Percentiles rank a stretch among this genome's conserved stretches.
These are phyloP conservation scores for Cicer bijugum DNA, from an alignment of 306 rosid genomes.

Conservation along the genomic window DNA sequence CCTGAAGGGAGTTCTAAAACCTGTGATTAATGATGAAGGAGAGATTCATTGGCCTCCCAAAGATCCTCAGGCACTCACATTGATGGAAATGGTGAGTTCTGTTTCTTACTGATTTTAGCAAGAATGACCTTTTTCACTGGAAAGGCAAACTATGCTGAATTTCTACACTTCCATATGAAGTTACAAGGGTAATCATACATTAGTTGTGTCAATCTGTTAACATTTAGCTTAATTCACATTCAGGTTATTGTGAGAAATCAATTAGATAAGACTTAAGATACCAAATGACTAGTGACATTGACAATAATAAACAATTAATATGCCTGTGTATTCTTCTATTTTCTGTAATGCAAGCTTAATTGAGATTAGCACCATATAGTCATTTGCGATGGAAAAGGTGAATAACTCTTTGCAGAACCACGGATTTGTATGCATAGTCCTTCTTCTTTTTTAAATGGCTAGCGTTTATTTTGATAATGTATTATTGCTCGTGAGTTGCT, in stretches of 20 bases:
- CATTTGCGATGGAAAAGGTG: constrained; percentile 28
- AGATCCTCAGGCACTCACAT: constrained; percentile 69
- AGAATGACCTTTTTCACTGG: constrained; percentile 4
- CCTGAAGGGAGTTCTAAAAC: constrained; percentile 77
- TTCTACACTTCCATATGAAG: constrained; percentile 4
- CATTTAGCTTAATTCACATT: constrained; percentile 26
- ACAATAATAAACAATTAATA: constrained; percentile 29
- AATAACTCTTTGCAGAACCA: constrained; percentile 8
- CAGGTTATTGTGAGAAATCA: constrained; percentile 29
- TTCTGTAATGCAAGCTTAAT: constrained; percentile 13
- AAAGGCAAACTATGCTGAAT: constrained; percentile 1
- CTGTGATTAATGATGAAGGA: constrained; percentile 72
- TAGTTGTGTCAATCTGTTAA: constrained; percentile 19
- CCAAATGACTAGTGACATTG: constrained; percentile 26
- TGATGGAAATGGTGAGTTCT: constrained; percentile 71
- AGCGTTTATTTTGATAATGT: constrained; percentile 31
- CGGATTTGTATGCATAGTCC: constrained; percentile 8
- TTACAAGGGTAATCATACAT: constrained; percentile 1
- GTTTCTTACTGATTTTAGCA: constrained; percentile 34
- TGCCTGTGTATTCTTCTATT: constrained; percentile 7
- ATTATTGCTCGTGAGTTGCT: constrained; percentile 22
- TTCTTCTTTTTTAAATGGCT: constrained; percentile 36
- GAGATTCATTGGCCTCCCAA: constrained; percentile 92
- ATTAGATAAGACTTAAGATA: constrained; percentile 25
- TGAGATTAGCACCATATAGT: constrained; percentile 27